Evolutionary conservation across 202 grass and related monocot species (phyloP).

Genomic region (Elaeis oleifera): DNA sequence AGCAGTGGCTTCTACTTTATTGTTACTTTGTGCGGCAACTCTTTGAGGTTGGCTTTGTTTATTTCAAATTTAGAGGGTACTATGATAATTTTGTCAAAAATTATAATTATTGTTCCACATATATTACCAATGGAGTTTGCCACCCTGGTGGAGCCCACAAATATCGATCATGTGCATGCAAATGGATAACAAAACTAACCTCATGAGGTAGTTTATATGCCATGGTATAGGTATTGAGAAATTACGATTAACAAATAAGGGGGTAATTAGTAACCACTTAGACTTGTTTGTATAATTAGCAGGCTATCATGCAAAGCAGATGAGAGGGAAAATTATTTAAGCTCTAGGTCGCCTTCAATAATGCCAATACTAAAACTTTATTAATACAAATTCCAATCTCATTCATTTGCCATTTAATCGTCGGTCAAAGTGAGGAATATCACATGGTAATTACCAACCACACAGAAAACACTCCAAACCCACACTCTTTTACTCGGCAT

Average conservation of each 20-base stretch:
- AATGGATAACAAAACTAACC: too few species aligned
- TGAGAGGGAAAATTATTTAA: constrained; percentile 13
- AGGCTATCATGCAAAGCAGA: constrained; percentile 44
- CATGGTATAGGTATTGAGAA: constrained; percentile 11
- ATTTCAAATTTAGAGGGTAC: too few species aligned
- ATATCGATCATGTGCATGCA: too few species aligned
- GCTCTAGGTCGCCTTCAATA: neutral
- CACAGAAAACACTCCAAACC: constrained; percentile 27
- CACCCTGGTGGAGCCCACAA: too few species aligned
- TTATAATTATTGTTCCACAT: too few species aligned
- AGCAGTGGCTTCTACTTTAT: too few species aligned
- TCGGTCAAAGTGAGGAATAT: constrained; percentile 22
- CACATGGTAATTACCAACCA: constrained; percentile 37
- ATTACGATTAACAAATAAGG: constrained; percentile 26
- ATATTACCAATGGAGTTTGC: too few species aligned
- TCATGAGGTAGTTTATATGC: neutral
- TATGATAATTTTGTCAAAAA: too few species aligned
- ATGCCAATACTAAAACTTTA: constrained; percentile 11
- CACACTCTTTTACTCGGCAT: constrained; percentile 61
- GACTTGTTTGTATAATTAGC: constrained; percentile 24
- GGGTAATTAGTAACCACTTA: constrained; percentile 25
- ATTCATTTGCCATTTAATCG: constrained; percentile 26
- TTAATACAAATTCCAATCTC: constrained; percentile 22
- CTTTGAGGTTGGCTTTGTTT: too few species aligned
- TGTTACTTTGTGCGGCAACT: too few species aligned